Evolutionary conservation across 345 rosid genomes (phyloP).

Genomic region (Arabis hirsuta): DNA sequence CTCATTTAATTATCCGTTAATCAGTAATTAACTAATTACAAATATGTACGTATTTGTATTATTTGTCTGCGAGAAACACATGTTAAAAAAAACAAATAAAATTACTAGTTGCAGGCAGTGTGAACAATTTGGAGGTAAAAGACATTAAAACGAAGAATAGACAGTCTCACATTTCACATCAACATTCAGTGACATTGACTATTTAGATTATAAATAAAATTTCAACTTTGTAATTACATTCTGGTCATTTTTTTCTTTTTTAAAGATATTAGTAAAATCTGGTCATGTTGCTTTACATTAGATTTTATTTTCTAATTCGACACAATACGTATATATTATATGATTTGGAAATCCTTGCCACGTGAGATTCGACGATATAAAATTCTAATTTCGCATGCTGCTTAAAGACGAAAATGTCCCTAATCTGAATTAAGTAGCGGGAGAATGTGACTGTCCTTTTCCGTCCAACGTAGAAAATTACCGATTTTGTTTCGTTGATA

Average conservation of each 20-base stretch:
- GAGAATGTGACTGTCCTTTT: slow-evolving; percentile 29
- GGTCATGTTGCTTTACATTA: slow-evolving; percentile 9
- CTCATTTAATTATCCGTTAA: slow-evolving; percentile 1
- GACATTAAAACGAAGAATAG: slow-evolving; percentile 20
- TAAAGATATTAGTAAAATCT: too few relatives aligned
- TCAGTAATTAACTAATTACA: neutral
- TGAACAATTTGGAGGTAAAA: slow-evolving; percentile 33
- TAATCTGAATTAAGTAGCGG: neutral
- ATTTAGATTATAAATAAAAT: neutral
- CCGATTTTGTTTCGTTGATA: slow-evolving; percentile 36
- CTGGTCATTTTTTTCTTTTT: too few relatives aligned
- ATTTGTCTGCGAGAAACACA: slow-evolving; percentile 15
- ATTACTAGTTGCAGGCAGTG: neutral
- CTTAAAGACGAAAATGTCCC: slow-evolving; percentile 35
- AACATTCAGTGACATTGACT: slow-evolving; percentile 23
- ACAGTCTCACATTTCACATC: slow-evolving; percentile 35
- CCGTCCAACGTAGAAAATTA: slow-evolving; percentile 23
- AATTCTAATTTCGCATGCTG: neutral
- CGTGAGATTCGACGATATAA: slow-evolving; percentile 31
- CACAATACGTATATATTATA: too few relatives aligned
- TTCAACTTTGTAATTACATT: slow-evolving; percentile 24
- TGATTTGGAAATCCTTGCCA: slow-evolving; percentile 19
- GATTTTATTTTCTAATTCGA: neutral
- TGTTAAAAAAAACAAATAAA: neutral
- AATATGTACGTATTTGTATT: neutral